phyloP scores from a whole-genome alignment of 768 basidiomycete genomes.

The Panellus pusillus region DNA sequence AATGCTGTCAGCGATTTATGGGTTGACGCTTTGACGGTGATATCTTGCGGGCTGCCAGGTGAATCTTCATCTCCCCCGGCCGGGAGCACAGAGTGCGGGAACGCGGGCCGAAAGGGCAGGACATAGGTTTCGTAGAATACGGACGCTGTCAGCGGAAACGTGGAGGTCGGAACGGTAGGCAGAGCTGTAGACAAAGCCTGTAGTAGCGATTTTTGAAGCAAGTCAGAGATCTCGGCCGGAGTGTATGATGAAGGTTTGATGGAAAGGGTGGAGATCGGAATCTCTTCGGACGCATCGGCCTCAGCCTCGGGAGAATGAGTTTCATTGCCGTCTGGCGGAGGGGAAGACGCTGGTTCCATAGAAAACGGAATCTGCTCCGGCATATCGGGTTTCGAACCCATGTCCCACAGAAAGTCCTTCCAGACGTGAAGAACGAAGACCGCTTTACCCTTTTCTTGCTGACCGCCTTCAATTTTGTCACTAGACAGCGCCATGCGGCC shows the following conservation, averaged over 20 bases:
- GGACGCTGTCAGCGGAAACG: constrained; percentile 78
- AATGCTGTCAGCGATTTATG: constrained; percentile 83
- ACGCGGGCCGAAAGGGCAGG: constrained; percentile 79
- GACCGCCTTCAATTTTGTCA: constrained; percentile 42
- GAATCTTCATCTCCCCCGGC: constrained; percentile 24
- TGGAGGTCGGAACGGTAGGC: constrained; percentile 43
- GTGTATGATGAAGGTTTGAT: constrained; percentile 12
- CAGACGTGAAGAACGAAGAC: constrained; percentile 72
- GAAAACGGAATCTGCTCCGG: constrained; percentile 42
- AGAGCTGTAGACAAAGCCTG: constrained; percentile 62
- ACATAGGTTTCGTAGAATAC: constrained; percentile 75
- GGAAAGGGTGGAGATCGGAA: neutral
- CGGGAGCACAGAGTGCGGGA: constrained; percentile 38
- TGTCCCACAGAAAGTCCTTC: constrained; percentile 74
- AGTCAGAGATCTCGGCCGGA: constrained; percentile 48
- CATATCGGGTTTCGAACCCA: constrained; percentile 63
- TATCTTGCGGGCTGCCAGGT: constrained; percentile 35
- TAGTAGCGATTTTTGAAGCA: constrained; percentile 61
- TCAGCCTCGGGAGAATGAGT: constrained; percentile 4
- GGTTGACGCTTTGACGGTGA: constrained; percentile 76
- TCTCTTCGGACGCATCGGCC: neutral
- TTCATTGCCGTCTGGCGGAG: neutral
- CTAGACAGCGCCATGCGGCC: constrained; percentile 66
- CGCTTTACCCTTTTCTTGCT: constrained; percentile 71
- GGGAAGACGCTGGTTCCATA: neutral